Evolutionary conservation across 331 rosid species (phyloP), one percentile per base, ranked within the genome.

Genomic region (Stylosanthes scabra): DNA sequence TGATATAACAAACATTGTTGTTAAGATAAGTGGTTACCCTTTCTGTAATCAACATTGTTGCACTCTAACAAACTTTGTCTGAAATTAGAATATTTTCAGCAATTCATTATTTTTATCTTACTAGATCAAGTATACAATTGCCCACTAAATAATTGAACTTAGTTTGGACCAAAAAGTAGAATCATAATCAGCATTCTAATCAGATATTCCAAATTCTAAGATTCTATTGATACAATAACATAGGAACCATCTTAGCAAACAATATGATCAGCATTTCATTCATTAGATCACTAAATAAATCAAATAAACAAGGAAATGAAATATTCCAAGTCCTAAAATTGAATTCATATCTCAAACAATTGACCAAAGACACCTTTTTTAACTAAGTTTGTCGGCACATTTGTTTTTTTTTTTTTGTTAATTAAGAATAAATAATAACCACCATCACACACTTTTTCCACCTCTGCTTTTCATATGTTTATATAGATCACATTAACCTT

Each of bases 31-130:
- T 10, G 68, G 13, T 44, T 81, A 91, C 99, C 96, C 99, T 87
- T 83, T 95, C 99, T 45, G 99, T 98, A 55, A 12, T 50, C 16
- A 52, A 52, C 27, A 50, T n/a, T n/a, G 14, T 50, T 50, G 5
- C 29, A 70, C 55, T 49, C 34, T 54, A 59, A 74, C 84, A 74
- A 68, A 92, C 99, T 98, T 86, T 89, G 66, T 81, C 79, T 69
- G 92, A 31, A 31, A 31, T 3, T 31, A 31, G 37, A 34, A 3
- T 34, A 34, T 34, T 34, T 34, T 1, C 39, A 34, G 39, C 39
- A 34, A 3, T 34, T 34, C 39, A 34, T 34, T 34, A 34, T 34
- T 3, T 34, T 3, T 34, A 34, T 3, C 39, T 34, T 34, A 34
- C 39, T 34, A 34, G 39, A 34, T 34, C 7, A 34, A 34, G 39